phyloP scores from a whole-genome alignment of 2,329 filamentous ascomycete genomes.

The Leptosphaerulina australis region DNA sequence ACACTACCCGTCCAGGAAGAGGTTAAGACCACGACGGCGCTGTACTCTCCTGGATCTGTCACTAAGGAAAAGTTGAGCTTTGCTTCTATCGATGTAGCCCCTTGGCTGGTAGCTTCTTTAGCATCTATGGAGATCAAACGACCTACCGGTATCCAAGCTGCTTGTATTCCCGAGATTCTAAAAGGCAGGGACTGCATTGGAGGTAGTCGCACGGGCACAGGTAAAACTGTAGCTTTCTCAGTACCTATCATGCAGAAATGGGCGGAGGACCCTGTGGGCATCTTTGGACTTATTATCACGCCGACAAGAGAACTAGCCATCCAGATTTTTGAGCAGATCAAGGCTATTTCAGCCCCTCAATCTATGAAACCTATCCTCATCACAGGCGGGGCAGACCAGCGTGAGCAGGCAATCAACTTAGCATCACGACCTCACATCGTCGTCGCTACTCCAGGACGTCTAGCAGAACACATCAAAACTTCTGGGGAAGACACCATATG shows the following conservation, averaged over 20 bases:
- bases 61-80: constrained; percentile 65
- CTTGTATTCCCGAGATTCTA: constrained; percentile 90
- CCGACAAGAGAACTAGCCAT: constrained; percentile 78
- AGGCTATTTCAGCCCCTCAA: constrained; percentile 86
- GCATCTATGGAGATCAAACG: constrained; percentile 78
- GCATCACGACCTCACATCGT: constrained; percentile 85
- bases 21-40: constrained; percentile 7
- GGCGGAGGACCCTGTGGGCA: constrained; percentile 88
- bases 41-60: constrained; percentile 2
- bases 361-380: constrained; percentile 87
- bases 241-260: constrained; percentile 93
- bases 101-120: constrained; percentile 88
- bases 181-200: constrained; percentile 91
- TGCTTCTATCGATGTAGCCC: constrained; percentile 72
- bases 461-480: constrained; percentile 90
- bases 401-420: constrained; percentile 83
- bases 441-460: constrained; percentile 85
- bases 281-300: constrained; percentile 88
- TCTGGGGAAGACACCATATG: constrained; percentile 90
- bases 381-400: constrained; percentile 92
- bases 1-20: constrained; percentile 7
- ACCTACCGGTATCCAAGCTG: constrained; percentile 91
- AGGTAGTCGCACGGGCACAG: constrained; percentile 91
- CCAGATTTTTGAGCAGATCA: constrained; percentile 96
- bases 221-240: constrained; percentile 96